Conservation (phyloP, 352 stramenopile species). For the Phytophthora crassamura region DNA sequence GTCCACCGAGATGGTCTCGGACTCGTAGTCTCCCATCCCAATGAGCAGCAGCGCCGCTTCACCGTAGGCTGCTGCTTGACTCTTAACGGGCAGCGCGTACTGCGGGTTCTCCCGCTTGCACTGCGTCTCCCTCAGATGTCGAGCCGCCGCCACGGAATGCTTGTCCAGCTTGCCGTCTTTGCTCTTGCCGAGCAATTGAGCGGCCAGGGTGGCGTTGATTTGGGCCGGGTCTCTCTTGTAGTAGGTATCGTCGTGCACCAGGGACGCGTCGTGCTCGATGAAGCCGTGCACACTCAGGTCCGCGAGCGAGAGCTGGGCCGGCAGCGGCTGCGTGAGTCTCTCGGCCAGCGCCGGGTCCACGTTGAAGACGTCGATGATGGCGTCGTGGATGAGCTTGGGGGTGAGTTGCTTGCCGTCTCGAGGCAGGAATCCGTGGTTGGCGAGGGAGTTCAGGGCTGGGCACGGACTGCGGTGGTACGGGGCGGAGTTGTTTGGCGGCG, state of each 20-base stretch:
- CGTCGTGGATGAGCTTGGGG: conserved; percentile 41
- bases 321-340: conserved; percentile 41
- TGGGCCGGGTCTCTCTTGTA: conserved; percentile 48
- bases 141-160: conserved; percentile 44
- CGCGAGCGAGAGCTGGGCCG: conserved; percentile 52
- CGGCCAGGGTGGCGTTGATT: conserved; percentile 59
- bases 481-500: conserved; percentile 37
- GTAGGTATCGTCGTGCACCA: conserved; percentile 72
- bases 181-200: conserved; percentile 44
- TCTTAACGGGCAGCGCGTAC: conserved; percentile 47
- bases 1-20: conserved; percentile 45
- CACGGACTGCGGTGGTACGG: conserved; percentile 65
- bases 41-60: conserved; percentile 33
- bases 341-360: conserved; percentile 46
- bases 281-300: conserved; percentile 70
- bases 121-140: conserved; percentile 49
- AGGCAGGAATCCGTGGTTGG: conserved; percentile 73
- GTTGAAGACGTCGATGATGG: conserved; percentile 59
- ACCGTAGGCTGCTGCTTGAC: conserved; percentile 34
- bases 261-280: conserved; percentile 62
- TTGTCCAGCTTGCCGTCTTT: conserved; percentile 47
- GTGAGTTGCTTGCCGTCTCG: conserved; percentile 66
- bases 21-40: conserved; percentile 33
- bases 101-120: conserved; percentile 54
- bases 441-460: conserved; percentile 70